Base-by-base conservation (phyloP, 129 eudicot genomes). In the Centella asiatica region DNA sequence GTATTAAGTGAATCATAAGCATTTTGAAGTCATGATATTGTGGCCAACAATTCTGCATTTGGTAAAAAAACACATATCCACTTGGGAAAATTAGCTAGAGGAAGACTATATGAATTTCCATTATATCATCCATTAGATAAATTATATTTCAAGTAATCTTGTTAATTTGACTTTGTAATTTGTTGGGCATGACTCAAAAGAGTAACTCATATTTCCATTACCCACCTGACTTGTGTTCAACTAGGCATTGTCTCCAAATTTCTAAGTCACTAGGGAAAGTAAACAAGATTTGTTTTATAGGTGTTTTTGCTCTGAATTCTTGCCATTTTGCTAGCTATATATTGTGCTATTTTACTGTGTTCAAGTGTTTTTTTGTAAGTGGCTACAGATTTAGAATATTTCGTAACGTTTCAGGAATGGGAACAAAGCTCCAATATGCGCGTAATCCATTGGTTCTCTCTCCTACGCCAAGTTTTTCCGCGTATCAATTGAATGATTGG, bases 391-490 rank as follows among this genome's bases (percentile, higher is more conserved):
- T 72, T 73, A 60, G 59, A 48, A 56, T 37, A 36, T 45, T 57
- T 48, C 49, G 22, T 59, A 40, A 62, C 70, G 45, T 68, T 76
- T 60, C 65, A 83, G 95, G 69, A 69, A 83, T 83, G 87, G 74
- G 76, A 80, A 80, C 70, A 46, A 59, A 75, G 47, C 73, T 86
- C 69, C 62, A 70, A 19, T 60, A 27, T 70, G 62, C 57, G 33
- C 66, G 67, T 67, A 60, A 71, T 66, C 66, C 17, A 60, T 76
- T 74, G 54, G 59, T 57, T 33, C 53, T 14, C 44, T 57, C 27
- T n/a, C 44, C 62, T 57, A 20, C 45, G 33, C 24, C 24, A 34
- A 20, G 46, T 34, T 39, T 19, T 58, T 58, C 47, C 34, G 63
- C 4, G 3, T 18, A 37, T 27, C 34, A 18, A 49, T 39, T 65